Evolutionary conservation across 1,139 yeast genomes (phyloP).

Genomic region (Candida sanyaensis): DNA sequence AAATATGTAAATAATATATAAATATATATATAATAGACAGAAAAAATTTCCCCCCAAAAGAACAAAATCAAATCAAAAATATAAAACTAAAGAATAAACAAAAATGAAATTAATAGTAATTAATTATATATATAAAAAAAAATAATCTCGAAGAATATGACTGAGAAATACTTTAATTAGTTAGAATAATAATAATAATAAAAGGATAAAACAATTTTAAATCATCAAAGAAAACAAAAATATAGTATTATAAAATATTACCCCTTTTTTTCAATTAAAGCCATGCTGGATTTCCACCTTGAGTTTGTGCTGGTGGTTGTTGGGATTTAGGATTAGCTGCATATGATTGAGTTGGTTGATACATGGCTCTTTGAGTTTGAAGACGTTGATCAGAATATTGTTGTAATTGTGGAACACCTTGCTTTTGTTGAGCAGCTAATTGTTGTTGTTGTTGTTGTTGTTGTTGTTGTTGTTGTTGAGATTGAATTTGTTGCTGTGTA

Average conservation of each 20-base stretch:
- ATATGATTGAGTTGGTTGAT: constrained; percentile 13
- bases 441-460: constrained; percentile 11
- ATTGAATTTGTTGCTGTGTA: constrained; percentile 16
- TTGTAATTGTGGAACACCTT: constrained; percentile 4
- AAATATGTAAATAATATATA: too few species aligned
- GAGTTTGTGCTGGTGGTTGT: constrained; percentile 14
- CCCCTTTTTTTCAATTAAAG: constrained; percentile 10
- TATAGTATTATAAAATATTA: neutral
- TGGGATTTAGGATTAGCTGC: constrained; percentile 14
- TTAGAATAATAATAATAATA: neutral
- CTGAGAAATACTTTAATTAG: neutral
- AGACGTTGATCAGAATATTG: constrained; percentile 14
- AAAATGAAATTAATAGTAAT: neutral
- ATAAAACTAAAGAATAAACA: neutral
- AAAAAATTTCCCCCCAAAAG: neutral
- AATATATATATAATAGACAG: neutral
- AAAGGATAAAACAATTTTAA: neutral
- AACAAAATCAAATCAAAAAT: neutral
- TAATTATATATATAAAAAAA: neutral
- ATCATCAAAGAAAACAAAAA: neutral
- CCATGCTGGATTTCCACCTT: constrained; percentile 19
- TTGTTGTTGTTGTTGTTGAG: too few species aligned
- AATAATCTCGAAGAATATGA: too few species aligned
- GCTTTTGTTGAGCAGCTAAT: constrained; percentile 6
- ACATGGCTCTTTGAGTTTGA: constrained; percentile 14